Base-by-base conservation (phyloP, 2,329 filamentous ascomycete species). In the Microsporum ferrugineum region DNA sequence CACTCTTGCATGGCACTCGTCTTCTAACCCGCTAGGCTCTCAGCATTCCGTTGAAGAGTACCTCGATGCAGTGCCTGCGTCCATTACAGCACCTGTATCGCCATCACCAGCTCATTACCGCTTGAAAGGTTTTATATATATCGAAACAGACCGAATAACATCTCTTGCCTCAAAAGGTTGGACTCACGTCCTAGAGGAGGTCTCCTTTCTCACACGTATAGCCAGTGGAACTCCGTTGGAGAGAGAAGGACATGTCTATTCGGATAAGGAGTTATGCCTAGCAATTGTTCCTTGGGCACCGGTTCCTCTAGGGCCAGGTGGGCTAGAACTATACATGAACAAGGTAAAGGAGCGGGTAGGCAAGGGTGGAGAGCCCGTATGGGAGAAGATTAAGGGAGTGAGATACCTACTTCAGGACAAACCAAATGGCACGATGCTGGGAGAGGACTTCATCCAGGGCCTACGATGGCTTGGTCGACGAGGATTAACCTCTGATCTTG, bases 231-330 rank as follows among this genome's bases (percentile, higher is more conserved):
- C 75, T 61, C 82, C 84, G 0, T 69, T 75, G 33, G 71, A 79
- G 1, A 81, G 80, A 33, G 82, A 88, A 68, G 85, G 84, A 38
- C 84, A 88, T 72, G 69, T 70, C 1, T 63, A 75, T 43, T 71
- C 72, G 2, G 80, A 85, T 59, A 78, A 78, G 12, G 70, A 76
- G 29, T 75, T 86, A 23, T 84, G 89, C 66, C 76, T 86, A 1
- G 91, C 82, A 0, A 83, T 91, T 65, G 81, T 96, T 2, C 85
- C 89, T 0, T 96, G 89, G 89, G 91, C 90, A n/a, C 91, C 91
- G 0, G 71, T 96, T 57, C 82, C 88, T 7, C 83, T 84, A 47
- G 84, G 88, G 0, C 70, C 80, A 0, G 77, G 72, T 4, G 80
- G 78, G 0, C 74, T 96, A 70, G 76, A 82, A 64, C 73, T 75